Base-by-base conservation (phyloP, 257 asterid genomes). In the Mitragyna speciosa region DNA sequence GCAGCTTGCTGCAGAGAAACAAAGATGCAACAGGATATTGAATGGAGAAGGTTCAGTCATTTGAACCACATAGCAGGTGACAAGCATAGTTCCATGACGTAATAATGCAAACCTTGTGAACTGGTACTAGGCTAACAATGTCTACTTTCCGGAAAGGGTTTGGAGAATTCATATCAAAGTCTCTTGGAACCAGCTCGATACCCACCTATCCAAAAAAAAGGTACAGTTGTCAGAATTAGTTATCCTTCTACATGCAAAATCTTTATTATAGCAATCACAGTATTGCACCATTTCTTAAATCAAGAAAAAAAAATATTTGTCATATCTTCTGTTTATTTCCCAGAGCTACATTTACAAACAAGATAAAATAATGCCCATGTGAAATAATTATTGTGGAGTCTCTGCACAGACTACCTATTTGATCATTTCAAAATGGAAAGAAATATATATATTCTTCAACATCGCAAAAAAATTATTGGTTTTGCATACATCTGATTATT, bases 161-260 rank as follows among this genome's bases (percentile, higher is more conserved):
- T 17, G 88, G 83, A 80, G 98, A 90, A 69, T 82, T 83, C 97
- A 94, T 92, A 76, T 89, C 94, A 85, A 89, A 94, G 76, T 94
- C 97, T 85, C 98, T 89, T 47, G 98, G 90, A 70, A 94, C 98
- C 83, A 94, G 88, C 91, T 94, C 98, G 73, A 94, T 89, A 73
- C 98, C 98, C 83, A 94, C 97, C 98, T 94, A 81, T 68, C 82
- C 79, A n/a, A 79, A 81, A 71, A 83, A 77, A 58, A 78, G 76
- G 66, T 20, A 65, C 43, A 76, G 76, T 36, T 63, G 59, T 45
- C 16, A 76, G 51, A n/a, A 12, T 70, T 58, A 79, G 33, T 22
- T 70, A 33, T 28, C 48, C 45, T 59, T 48, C 11, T 14, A 3
- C 22, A 30, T 56, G 12, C 49, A 30, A 47, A 64, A 70, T 39